phyloP scores from a whole-genome alignment of 768 basidiomycete species.

The Hirschioporus abietinus region DNA sequence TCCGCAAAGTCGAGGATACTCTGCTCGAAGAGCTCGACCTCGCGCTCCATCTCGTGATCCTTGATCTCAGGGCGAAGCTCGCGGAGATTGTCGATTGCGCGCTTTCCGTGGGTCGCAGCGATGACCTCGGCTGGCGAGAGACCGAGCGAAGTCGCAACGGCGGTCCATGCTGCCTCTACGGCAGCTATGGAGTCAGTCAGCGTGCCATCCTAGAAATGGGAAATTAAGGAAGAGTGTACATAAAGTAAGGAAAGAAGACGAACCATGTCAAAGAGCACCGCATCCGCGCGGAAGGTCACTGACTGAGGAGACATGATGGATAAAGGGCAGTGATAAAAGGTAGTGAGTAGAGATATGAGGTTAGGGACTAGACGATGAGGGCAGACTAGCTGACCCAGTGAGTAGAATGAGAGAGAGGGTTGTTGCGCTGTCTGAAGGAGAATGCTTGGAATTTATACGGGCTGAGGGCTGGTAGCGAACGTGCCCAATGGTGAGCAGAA shows the following conservation, averaged over 20 bases:
- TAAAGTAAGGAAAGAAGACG: conserved; percentile 16
- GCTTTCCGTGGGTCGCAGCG: conserved; percentile 73
- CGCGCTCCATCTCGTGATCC: conserved; percentile 49
- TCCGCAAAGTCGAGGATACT: conserved; percentile 64
- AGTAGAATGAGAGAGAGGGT: not conserved
- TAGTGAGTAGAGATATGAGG: not conserved
- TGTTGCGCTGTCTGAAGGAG: not conserved
- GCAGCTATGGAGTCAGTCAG: conserved; percentile 70
- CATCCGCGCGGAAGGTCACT: conserved; percentile 42
- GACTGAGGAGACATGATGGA: not conserved
- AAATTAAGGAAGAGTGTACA: conserved; percentile 18
- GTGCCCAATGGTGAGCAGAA: not conserved
- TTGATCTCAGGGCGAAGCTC: conserved; percentile 54
- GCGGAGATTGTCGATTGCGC: conserved; percentile 68
- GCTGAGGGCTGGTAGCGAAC: not conserved
- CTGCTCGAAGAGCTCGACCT: conserved; percentile 58
- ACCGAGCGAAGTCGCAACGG: conserved; percentile 64
- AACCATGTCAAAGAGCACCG: conserved; percentile 68
- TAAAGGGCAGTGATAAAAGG: not conserved
- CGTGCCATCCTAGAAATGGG: conserved; percentile 51
- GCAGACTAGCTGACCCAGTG: not conserved
- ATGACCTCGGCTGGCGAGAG: conserved; percentile 64
- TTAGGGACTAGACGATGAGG: too few species aligned
- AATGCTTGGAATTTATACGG: not conserved
- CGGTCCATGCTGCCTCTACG: conserved; percentile 72